Evolutionary conservation across 495 filamentous ascomycete species (phyloP).

Genomic region (Cetradonia linearis): DNA sequence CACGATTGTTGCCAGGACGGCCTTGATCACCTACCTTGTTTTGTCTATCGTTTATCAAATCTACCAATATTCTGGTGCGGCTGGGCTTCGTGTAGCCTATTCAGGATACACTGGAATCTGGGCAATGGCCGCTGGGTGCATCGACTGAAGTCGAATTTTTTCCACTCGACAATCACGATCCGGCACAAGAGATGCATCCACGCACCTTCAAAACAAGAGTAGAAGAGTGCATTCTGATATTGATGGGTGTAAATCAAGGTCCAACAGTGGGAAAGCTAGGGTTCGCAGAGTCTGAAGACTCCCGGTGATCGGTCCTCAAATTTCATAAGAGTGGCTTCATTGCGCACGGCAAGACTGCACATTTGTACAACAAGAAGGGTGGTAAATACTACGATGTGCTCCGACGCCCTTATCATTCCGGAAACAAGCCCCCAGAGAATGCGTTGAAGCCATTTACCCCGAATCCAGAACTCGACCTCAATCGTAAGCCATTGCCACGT

Average conservation of each 20-base stretch:
- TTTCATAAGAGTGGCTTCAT: slow-evolving; percentile 5
- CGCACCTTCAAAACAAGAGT: slow-evolving; percentile 25
- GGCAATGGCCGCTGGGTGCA: slow-evolving; percentile 32
- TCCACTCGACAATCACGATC: slow-evolving; percentile 29
- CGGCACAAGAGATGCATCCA: slow-evolving; percentile 27
- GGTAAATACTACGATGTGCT: slow-evolving; percentile 26
- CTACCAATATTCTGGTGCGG: slow-evolving; percentile 29
- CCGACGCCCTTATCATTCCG: background rate
- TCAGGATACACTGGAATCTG: slow-evolving; percentile 30
- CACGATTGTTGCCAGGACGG: slow-evolving; percentile 28
- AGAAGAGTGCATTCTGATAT: slow-evolving; percentile 31
- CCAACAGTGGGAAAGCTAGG: slow-evolving; percentile 20
- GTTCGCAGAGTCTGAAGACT: slow-evolving; percentile 27
- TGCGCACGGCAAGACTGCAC: slow-evolving; percentile 12
- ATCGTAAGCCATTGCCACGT: background rate
- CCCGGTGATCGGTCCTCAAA: slow-evolving; percentile 26
- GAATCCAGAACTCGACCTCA: slow-evolving; percentile 15
- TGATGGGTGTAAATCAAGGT: slow-evolving; percentile 25
- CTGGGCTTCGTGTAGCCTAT: slow-evolving; percentile 30
- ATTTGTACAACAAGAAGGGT: slow-evolving; percentile 32
- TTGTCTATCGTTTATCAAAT: slow-evolving; percentile 27
- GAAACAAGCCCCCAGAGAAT: background rate
- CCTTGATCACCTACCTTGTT: slow-evolving; percentile 29
- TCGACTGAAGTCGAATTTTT: slow-evolving; percentile 29
- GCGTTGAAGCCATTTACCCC: slow-evolving; percentile 9